Evolutionary conservation across 2,329 filamentous ascomycete species (phyloP).

Genomic region (Xylaria sp.): DNA sequence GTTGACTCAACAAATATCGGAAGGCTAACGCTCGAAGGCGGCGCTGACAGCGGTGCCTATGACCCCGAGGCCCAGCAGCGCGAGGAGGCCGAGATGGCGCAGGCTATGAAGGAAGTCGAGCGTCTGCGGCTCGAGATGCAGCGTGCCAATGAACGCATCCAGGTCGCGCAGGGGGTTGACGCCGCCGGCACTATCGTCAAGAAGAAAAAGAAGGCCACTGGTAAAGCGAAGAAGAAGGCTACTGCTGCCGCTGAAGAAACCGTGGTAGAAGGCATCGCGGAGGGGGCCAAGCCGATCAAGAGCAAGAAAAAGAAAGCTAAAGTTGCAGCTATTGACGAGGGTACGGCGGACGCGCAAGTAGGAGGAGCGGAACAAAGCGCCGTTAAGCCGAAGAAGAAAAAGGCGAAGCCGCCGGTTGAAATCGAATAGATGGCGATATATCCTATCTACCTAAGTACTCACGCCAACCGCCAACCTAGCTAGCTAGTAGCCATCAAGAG

Average conservation of each 20-base stretch:
- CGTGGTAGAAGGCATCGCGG: slow-evolving; percentile 9
- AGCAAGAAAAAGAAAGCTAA: slow-evolving; percentile 63
- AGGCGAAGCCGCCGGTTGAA: slow-evolving; percentile 51
- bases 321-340: slow-evolving; percentile 45
- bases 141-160: slow-evolving; percentile 78
- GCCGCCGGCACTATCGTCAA: slow-evolving; percentile 73
- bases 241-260: slow-evolving; percentile 30
- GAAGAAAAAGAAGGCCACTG: slow-evolving; percentile 75
- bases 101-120: slow-evolving; percentile 90
- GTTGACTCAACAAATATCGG: slow-evolving; percentile 88
- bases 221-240: slow-evolving; percentile 62
- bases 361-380: slow-evolving; percentile 34
- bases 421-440: slow-evolving; percentile 39
- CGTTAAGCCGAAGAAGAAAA: slow-evolving; percentile 62
- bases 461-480: background rate
- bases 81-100: slow-evolving; percentile 89
- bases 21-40: slow-evolving; percentile 74
- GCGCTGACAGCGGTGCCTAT: slow-evolving; percentile 52
- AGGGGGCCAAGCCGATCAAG: slow-evolving; percentile 28
- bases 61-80: slow-evolving; percentile 75
- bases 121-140: slow-evolving; percentile 89
- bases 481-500: background rate
- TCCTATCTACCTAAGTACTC: slow-evolving; percentile 3
- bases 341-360: slow-evolving; percentile 37
- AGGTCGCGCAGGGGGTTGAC: slow-evolving; percentile 75